A percentile compares a stretch with the other conserved stretches of the same genome.
These are phyloP conservation scores for Purpureocillium lavendulum DNA, from an alignment of 2,329 filamentous ascomycete genomes.

Conservation along the genomic window DNA sequence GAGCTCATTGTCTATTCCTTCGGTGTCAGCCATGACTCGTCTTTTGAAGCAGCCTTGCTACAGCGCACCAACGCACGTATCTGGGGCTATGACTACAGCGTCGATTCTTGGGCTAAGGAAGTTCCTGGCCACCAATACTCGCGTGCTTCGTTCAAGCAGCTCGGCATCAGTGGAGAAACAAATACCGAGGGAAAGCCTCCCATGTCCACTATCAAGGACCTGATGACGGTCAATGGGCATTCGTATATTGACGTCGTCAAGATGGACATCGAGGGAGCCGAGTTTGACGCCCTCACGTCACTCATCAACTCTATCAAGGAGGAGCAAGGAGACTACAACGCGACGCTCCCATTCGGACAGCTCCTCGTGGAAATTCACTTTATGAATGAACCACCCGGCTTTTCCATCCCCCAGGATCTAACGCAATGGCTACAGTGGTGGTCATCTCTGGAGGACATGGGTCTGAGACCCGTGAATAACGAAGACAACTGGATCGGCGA, in stretches of 20 bases:
- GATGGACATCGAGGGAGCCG: slow-evolving; percentile 29
- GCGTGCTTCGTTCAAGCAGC: slow-evolving; percentile 22
- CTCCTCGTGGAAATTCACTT: slow-evolving; percentile 12
- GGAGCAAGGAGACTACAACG: neutral
- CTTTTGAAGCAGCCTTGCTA: slow-evolving; percentile 28
- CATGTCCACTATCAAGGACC: slow-evolving; percentile 23
- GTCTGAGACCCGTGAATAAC: slow-evolving; percentile 3
- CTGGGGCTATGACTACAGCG: slow-evolving; percentile 30
- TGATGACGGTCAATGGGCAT: slow-evolving; percentile 28
- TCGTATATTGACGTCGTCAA: slow-evolving; percentile 30
- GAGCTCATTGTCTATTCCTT: slow-evolving; percentile 29
- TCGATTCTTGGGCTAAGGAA: slow-evolving; percentile 21
- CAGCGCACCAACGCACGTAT: slow-evolving; percentile 26
- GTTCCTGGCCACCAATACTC: slow-evolving; percentile 13
- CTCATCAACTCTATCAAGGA: neutral
- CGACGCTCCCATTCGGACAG: slow-evolving; percentile 11
- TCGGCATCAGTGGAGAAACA: slow-evolving; percentile 20
- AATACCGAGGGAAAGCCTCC: slow-evolving; percentile 16
- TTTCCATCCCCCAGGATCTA: neutral
- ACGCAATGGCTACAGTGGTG: neutral
- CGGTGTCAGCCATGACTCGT: slow-evolving; percentile 26
- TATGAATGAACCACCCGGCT: neutral
- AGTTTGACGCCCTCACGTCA: slow-evolving; percentile 18
- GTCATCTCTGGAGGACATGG: slow-evolving; percentile 1
- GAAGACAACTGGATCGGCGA: slow-evolving; percentile 4